Percentiles rank a stretch among this genome's conserved stretches.
Conservation (phyloP, 208 protist genomes). For the Spongospora subterranea region DNA sequence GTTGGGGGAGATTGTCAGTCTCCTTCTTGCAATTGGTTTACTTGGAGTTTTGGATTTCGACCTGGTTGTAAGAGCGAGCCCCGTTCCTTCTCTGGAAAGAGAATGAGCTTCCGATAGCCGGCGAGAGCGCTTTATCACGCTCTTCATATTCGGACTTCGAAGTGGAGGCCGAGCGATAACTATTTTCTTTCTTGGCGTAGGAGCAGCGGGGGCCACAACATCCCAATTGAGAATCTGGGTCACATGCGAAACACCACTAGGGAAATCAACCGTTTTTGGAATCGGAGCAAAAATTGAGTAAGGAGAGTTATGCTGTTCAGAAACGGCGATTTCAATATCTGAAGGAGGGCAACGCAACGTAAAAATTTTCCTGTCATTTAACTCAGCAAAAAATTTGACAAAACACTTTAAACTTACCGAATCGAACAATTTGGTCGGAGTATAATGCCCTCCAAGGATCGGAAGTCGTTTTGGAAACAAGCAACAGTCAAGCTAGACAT, state of each 20-base stretch:
- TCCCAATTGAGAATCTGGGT: background rate
- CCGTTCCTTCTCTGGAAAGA: background rate
- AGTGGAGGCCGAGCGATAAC: background rate
- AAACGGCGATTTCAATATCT: background rate
- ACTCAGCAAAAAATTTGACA: background rate
- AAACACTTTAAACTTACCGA: background rate
- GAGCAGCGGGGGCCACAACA: background rate
- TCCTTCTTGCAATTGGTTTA: background rate
- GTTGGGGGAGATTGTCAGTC: constrained; percentile 35
- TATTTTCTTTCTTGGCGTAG: no score
- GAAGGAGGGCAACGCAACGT: constrained; percentile 18
- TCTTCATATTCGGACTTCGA: background rate
- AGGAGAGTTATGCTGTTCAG: background rate
- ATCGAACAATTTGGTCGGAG: constrained; percentile 37
- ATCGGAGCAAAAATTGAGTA: constrained; percentile 11
- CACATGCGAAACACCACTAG: background rate
- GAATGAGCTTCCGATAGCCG: background rate
- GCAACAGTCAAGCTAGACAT: background rate
- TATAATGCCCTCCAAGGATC: constrained; percentile 3
- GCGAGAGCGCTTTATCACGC: background rate
- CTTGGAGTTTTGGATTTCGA: background rate
- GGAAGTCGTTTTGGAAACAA: constrained; percentile 30
- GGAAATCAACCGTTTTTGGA: constrained; percentile 13
- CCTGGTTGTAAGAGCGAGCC: background rate
- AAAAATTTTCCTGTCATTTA: constrained; percentile 23